Conservation (phyloP, 2,329 filamentous ascomycete genomes). For the Xylaria arbuscula region DNA sequence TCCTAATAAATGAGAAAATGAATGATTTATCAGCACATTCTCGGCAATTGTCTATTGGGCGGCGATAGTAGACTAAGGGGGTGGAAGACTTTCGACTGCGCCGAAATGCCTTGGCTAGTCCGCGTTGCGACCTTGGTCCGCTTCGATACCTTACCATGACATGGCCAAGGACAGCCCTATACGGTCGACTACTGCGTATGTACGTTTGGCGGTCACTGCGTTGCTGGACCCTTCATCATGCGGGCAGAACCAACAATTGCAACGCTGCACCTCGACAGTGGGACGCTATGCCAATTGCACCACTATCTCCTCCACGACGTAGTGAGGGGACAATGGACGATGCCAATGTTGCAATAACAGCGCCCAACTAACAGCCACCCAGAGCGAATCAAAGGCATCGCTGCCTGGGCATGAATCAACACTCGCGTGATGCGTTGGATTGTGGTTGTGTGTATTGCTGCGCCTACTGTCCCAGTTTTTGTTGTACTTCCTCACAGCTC, state of each 20-base stretch:
- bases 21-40: background rate
- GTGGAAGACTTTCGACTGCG: background rate
- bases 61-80: background rate
- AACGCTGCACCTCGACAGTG: slow-evolving; percentile 9
- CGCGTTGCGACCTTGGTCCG: background rate
- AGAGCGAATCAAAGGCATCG: background rate
- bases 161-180: background rate
- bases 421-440: background rate
- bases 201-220: background rate
- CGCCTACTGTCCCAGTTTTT: background rate
- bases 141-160: background rate
- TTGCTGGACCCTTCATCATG: slow-evolving; percentile 14
- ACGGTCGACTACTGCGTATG: background rate
- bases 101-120: background rate
- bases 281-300: background rate
- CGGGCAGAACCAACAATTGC: slow-evolving; percentile 15
- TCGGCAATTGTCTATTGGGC: background rate
- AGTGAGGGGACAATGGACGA: background rate
- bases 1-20: background rate
- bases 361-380: background rate
- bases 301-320: background rate
- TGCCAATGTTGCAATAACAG: background rate
- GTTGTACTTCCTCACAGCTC: background rate
- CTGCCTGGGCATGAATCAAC: background rate
- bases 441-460: background rate